These are phyloP conservation scores for Elongisporangium anandrum DNA, from an alignment of 352 stramenopile genomes.

Conservation along the genomic window DNA sequence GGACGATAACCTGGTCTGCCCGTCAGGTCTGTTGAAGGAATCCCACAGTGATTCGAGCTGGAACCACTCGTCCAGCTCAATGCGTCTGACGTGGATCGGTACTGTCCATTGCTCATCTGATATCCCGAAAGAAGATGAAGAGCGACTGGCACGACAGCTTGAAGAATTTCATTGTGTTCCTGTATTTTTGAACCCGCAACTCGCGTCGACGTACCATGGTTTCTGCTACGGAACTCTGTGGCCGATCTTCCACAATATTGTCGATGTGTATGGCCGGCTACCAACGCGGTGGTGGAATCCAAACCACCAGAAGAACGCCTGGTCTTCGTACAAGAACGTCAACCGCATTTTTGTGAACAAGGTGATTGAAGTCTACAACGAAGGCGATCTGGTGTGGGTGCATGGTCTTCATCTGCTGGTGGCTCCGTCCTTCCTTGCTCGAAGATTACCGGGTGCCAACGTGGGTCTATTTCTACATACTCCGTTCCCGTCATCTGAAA, in stretches of 20 bases:
- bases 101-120: slow-evolving; percentile 71
- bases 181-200: slow-evolving; percentile 90
- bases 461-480: slow-evolving; percentile 98
- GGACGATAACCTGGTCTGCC: slow-evolving; percentile 85
- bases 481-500: slow-evolving; percentile 99
- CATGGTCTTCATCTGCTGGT: slow-evolving; percentile 98
- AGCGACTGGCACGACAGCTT: slow-evolving; percentile 62
- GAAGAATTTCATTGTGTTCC: slow-evolving; percentile 95
- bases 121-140: slow-evolving; percentile 83
- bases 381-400: slow-evolving; percentile 95
- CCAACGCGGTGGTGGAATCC: slow-evolving; percentile 85
- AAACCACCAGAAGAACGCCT: slow-evolving; percentile 81
- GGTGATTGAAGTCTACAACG: slow-evolving; percentile 88
- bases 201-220: slow-evolving; percentile 87
- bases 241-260: slow-evolving; percentile 98
- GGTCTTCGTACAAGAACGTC: slow-evolving; percentile 95
- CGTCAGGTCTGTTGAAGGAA: slow-evolving; percentile 72
- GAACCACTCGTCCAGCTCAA: slow-evolving; percentile 59
- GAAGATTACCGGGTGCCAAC: slow-evolving; percentile 90
- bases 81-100: slow-evolving; percentile 83
- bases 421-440: slow-evolving; percentile 95
- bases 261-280: slow-evolving; percentile 92
- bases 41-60: slow-evolving; percentile 54
- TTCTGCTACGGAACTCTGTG: slow-evolving; percentile 98
- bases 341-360: slow-evolving; percentile 97